Base-by-base conservation (phyloP, 176 grass and related monocot genomes). In the Oropetium thomaeum region DNA sequence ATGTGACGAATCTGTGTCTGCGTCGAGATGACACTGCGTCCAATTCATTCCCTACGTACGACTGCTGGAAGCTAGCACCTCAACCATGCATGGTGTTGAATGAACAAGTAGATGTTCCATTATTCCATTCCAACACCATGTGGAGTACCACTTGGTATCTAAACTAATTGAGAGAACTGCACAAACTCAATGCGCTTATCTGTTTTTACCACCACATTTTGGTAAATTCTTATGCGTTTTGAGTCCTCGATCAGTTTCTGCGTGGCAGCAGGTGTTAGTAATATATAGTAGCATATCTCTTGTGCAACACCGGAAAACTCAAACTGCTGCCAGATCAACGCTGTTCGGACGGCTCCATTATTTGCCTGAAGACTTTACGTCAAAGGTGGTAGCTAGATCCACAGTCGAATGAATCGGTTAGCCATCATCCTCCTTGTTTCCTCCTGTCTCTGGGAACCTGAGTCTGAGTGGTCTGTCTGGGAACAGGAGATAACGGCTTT, bases 401-500 rank as follows among this genome's bases (percentile, higher is more conserved):
- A 74, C 58, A 65, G 65, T 72, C 43, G 55, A 77, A 65, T 71
- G 55, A 77, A 65, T 71, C 28, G 58, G 62, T 28, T 58, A 79
- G 22, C 58, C 70, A 59, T 57, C 62, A 43, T 74, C 28, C 19
- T 49, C 3, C 3, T 41, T 51, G 81, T 49, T 84, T 43, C 60
- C 69, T 77, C 62, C 40, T 65, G 62, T 60, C 48, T 61, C 58
- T 34, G 52, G 15, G 19, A 68, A 28, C 19, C 4, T n/a, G n/a
- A n/a, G n/a, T n/a, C n/a, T n/a, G n/a, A n/a, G n/a, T n/a, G n/a
- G n/a, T n/a, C n/a, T 51, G 32, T 62, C 70, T 69, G 41, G 10
- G 41, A 32, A 53, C n/a, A 5, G 60, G 76, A 48, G 3, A 14
- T 67, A 85, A 80, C 70, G 76, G 62, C 62, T 75, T 85, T 52